A percentile compares a stretch with the other conserved stretches of the same genome.
Conservation (phyloP, 176 grass and related monocot species). For the Bothriochloa decipiens region DNA sequence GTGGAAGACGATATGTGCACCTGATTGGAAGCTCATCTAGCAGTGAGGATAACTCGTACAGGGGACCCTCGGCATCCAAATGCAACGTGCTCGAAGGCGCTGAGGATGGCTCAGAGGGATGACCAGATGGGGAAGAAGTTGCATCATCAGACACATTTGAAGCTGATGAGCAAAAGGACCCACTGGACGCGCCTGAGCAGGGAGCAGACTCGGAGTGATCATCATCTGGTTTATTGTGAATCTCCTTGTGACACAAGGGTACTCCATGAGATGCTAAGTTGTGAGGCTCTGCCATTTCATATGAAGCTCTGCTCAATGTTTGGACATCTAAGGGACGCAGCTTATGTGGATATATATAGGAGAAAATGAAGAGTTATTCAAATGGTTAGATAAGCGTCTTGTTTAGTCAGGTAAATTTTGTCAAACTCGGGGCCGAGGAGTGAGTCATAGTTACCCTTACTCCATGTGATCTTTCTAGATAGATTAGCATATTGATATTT, state of each 20-base stretch:
- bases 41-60: slow-evolving; percentile 54
- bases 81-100: slow-evolving; percentile 35
- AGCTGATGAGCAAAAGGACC: slow-evolving; percentile 37
- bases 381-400: slow-evolving; percentile 15
- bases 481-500: background rate
- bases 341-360: slow-evolving; percentile 32
- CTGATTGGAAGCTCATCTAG: slow-evolving; percentile 54
- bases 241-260: slow-evolving; percentile 6
- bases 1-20: slow-evolving; percentile 17
- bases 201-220: slow-evolving; percentile 12
- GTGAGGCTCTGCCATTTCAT: slow-evolving; percentile 40
- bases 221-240: background rate
- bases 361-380: background rate
- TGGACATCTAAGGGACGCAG: slow-evolving; percentile 31
- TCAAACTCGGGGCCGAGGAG: slow-evolving; percentile 2
- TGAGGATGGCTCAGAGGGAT: slow-evolving; percentile 4
- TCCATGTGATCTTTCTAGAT: slow-evolving; percentile 36
- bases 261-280: background rate
- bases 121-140: slow-evolving; percentile 6
- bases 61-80: slow-evolving; percentile 33
- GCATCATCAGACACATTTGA: slow-evolving; percentile 37
- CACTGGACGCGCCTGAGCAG: slow-evolving; percentile 3
- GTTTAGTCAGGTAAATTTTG: slow-evolving; percentile 8
- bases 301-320: slow-evolving; percentile 17
- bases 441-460: slow-evolving; percentile 15